Evolutionary conservation across 306 rosid species (phyloP).

Genomic region (Cicer judaicum): DNA sequence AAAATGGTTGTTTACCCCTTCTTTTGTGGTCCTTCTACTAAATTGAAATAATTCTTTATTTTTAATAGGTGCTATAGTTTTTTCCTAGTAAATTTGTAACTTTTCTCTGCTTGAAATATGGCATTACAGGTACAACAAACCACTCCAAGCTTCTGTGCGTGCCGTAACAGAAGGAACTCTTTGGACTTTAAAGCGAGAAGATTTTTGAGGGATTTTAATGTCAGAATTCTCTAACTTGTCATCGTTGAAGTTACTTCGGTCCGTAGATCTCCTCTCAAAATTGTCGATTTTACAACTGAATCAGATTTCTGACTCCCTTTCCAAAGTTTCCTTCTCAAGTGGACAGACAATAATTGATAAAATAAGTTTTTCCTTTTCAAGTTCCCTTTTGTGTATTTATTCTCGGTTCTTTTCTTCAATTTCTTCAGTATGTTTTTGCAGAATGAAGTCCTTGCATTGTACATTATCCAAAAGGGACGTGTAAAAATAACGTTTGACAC

Average conservation of each 20-base stretch:
- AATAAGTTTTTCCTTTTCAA: conserved; percentile 54
- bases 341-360: conserved; percentile 75
- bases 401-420: conserved; percentile 34
- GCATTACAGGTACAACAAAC: conserved; percentile 87
- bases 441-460: conserved; percentile 73
- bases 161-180: conserved; percentile 96
- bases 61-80: conserved; percentile 18
- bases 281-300: conserved; percentile 95
- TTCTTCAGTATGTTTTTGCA: conserved; percentile 55
- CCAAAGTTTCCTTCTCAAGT: conserved; percentile 78
- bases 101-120: conserved; percentile 27
- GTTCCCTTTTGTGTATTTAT: conserved; percentile 26
- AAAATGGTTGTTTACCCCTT: neutral
- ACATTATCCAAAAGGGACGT: conserved; percentile 88
- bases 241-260: conserved; percentile 90
- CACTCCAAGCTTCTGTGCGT: conserved; percentile 97
- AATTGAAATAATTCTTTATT: conserved; percentile 32
- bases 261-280: conserved; percentile 87
- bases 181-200: conserved; percentile 96
- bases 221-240: conserved; percentile 92
- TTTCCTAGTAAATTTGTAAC: conserved; percentile 23
- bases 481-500: conserved; percentile 76
- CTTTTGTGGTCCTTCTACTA: conserved; percentile 25
- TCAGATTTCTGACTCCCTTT: conserved; percentile 88
- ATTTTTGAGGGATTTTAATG: conserved; percentile 94